Percentiles rank a stretch among this genome's conserved stretches.
phyloP scores from a whole-genome alignment of 2,329 filamentous ascomycete genomes.

The Aspergillus quadrilineatus region DNA sequence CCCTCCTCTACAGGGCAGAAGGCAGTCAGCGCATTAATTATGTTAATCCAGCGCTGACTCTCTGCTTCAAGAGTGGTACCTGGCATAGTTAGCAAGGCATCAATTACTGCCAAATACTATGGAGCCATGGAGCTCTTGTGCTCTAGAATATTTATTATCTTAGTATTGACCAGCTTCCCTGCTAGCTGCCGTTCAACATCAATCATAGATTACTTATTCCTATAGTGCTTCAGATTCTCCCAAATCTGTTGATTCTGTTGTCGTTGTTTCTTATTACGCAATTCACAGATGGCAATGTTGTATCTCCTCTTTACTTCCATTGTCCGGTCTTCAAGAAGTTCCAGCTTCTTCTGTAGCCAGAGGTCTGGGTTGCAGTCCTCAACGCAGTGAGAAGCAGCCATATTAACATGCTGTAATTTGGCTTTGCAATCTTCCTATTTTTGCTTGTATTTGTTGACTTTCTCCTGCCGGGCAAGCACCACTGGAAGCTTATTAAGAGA shows the following conservation, averaged over 20 bases:
- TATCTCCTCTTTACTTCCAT: conserved; percentile 11
- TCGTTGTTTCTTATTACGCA: conserved; percentile 23
- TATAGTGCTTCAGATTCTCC: conserved; percentile 28
- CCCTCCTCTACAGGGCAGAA: conserved; percentile 30
- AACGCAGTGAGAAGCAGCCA: not conserved
- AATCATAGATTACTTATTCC: conserved; percentile 30
- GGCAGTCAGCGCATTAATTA: conserved; percentile 27
- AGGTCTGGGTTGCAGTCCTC: not conserved
- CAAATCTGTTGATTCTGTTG: conserved; percentile 22
- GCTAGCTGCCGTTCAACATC: conserved; percentile 26
- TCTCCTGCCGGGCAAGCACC: not conserved
- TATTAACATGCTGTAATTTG: not conserved
- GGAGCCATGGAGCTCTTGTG: not conserved
- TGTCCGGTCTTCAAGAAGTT: conserved; percentile 4
- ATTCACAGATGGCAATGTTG: conserved; percentile 15
- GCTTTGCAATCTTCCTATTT: not conserved
- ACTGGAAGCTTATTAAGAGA: not conserved
- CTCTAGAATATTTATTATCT: conserved; percentile 25
- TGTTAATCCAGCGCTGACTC: conserved; percentile 24
- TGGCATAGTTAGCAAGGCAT: conserved; percentile 27
- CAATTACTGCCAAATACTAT: not conserved
- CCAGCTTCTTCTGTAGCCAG: not conserved
- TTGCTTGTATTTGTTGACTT: not conserved
- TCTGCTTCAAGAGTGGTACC: conserved; percentile 25
- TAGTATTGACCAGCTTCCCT: conserved; percentile 25